Evolutionary conservation across 2,329 filamentous ascomycete genomes (phyloP).

Genomic region (Fusarium oxysporum): DNA sequence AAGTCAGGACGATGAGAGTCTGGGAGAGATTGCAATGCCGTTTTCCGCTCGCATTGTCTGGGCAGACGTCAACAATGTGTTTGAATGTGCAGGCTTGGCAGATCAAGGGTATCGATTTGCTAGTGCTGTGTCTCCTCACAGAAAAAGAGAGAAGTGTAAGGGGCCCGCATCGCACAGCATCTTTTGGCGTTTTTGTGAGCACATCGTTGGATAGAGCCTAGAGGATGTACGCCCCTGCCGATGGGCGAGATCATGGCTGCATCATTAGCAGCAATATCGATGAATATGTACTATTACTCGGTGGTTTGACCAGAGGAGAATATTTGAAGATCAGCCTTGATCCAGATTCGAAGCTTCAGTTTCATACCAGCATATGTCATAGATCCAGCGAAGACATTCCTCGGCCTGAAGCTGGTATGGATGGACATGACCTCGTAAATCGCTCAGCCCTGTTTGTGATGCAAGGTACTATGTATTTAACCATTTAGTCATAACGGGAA

Average conservation of each 20-base stretch:
- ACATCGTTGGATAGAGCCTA: conserved; percentile 12
- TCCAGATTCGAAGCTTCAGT: conserved; percentile 1
- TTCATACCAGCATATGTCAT: conserved; percentile 24
- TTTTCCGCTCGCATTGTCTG: conserved; percentile 29
- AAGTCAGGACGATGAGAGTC: conserved; percentile 4
- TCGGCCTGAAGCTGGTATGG: conserved; percentile 25
- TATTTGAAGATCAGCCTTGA: conserved; percentile 9
- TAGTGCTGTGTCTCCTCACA: neutral
- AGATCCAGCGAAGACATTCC: conserved; percentile 26
- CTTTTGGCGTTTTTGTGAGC: conserved; percentile 20
- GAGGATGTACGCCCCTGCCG: conserved; percentile 13
- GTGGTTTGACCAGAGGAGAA: neutral
- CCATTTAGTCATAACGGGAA: conserved; percentile 12
- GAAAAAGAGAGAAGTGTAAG: neutral
- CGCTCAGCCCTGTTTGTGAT: conserved; percentile 29
- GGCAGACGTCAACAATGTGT: conserved; percentile 21
- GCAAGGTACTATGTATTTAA: neutral
- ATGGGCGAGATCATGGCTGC: conserved; percentile 12
- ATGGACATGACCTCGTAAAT: conserved; percentile 16
- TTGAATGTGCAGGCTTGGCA: conserved; percentile 5
- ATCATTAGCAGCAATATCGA: neutral
- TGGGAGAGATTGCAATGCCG: conserved; percentile 21
- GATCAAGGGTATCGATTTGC: conserved; percentile 4
- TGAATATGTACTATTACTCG: neutral
- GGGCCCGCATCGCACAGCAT: neutral